Percentiles rank a stretch among this genome's conserved stretches.
These are phyloP conservation scores for Trypanosoma cruzi DNA, from an alignment of 208 protist species.

Conservation along the genomic window DNA sequence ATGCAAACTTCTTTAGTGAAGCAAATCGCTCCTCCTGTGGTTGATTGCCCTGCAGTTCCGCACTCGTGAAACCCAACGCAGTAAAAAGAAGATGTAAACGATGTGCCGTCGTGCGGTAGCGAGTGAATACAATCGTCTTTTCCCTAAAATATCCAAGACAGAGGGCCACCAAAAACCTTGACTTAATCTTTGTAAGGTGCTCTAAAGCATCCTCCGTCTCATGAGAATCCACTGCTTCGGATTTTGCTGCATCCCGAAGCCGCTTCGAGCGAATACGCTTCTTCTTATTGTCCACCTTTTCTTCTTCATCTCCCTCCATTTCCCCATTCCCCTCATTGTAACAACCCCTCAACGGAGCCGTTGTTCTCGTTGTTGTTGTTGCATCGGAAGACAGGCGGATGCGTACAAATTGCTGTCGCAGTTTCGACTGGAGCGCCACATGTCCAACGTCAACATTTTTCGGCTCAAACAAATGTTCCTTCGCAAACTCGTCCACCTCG, in stretches of 20 bases:
- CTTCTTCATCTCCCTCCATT: conserved; percentile 63
- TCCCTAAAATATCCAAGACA: conserved; percentile 75
- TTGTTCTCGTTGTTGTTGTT: neutral
- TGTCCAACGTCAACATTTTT: conserved; percentile 90
- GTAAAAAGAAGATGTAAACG: conserved; percentile 84
- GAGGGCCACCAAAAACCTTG: conserved; percentile 79
- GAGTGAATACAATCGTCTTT: conserved; percentile 90
- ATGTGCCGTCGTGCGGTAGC: conserved; percentile 83
- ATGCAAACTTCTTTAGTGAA: conserved; percentile 81
- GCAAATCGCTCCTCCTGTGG: conserved; percentile 83
- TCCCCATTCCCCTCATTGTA: neutral
- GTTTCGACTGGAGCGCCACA: conserved; percentile 84
- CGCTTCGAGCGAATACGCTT: conserved; percentile 56
- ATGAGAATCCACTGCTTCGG: conserved; percentile 5
- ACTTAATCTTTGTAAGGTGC: conserved; percentile 78
- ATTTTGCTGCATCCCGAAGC: conserved; percentile 32
- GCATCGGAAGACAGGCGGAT: conserved; percentile 27
- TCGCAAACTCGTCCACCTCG: conserved; percentile 89
- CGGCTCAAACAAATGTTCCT: conserved; percentile 82
- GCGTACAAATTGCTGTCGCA: conserved; percentile 92
- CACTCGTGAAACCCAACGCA: conserved; percentile 59
- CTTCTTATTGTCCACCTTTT: conserved; percentile 10
- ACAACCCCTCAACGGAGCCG: neutral
- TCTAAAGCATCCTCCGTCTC: conserved; percentile 29
- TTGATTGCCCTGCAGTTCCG: conserved; percentile 88